These are phyloP conservation scores for Eleusine coracana DNA, from an alignment of 176 grass and related monocot species.

Conservation along the genomic window DNA sequence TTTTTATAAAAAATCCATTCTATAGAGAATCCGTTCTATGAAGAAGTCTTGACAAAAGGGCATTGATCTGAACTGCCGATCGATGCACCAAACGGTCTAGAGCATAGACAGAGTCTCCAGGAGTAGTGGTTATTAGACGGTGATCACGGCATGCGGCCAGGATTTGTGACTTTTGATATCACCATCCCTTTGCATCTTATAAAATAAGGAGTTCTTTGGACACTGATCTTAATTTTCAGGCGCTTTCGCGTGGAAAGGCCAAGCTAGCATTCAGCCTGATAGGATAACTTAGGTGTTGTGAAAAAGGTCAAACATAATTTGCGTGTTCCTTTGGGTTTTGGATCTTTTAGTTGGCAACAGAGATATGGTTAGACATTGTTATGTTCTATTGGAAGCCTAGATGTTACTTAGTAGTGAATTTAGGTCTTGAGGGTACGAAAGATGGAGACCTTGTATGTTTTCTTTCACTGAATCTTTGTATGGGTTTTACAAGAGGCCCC, in stretches of 20 bases:
- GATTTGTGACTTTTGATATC: slow-evolving; percentile 8
- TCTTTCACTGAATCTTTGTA: background rate
- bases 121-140: background rate
- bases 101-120: background rate
- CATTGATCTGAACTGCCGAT: background rate
- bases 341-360: slow-evolving; percentile 20
- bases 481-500: background rate
- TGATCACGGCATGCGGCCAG: background rate
- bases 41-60: no score
- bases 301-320: slow-evolving; percentile 43
- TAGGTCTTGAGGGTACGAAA: background rate
- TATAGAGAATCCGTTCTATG: no score
- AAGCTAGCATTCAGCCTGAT: background rate
- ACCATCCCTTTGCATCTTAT: slow-evolving; percentile 34
- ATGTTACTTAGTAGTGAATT: background rate
- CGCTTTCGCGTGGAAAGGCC: slow-evolving; percentile 7
- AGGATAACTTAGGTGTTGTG: slow-evolving; percentile 7
- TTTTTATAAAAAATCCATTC: no score
- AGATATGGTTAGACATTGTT: background rate
- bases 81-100: no score
- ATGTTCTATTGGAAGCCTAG: background rate
- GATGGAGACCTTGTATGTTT: background rate
- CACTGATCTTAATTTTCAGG: slow-evolving; percentile 15
- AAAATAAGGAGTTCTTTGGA: slow-evolving; percentile 38
- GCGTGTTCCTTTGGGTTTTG: slow-evolving; percentile 42